Evolutionary conservation across 352 stramenopile genomes (phyloP), one percentile per base, ranked within the genome.

Genomic region (Pythium insidiosum): DNA sequence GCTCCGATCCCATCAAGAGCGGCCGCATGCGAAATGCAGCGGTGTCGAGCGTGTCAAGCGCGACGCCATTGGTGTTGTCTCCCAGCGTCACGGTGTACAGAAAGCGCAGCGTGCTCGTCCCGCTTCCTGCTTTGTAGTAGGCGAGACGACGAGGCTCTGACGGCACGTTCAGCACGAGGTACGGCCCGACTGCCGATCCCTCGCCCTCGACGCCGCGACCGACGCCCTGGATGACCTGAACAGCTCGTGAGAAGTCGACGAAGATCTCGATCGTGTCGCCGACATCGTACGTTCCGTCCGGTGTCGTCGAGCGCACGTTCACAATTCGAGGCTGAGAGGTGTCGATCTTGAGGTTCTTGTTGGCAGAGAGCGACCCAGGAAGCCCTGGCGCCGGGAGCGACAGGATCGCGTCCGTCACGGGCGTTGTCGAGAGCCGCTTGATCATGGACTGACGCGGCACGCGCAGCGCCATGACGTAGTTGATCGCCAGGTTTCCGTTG

Each of bases 161-260:
- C 4, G 37, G 38, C 9, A 87, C 54, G 25, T 88, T 90, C 1
- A 90, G 59, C 6, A 70, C 43, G 9, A 90, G 20, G 7, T 68
- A 57, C 0, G 73, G 78, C n/a, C n/a, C n/a, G n/a, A n/a, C n/a
- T n/a, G n/a, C n/a, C 2, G 25, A 53, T 0, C 64, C 71, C 5
- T 56, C 33, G 18, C 20, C 41, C 0, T 84, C 73, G 1, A 80
- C 55, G 7, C 87, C 71, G 1, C 20, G 28, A n/a, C n/a, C n/a
- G n/a, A n/a, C n/a, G n/a, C n/a, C n/a, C n/a, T n/a, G n/a, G n/a
- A n/a, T n/a, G n/a, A n/a, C n/a, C n/a, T n/a, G n/a, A n/a, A n/a
- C n/a, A n/a, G n/a, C n/a, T n/a, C n/a, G n/a, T n/a, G 75, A 87
- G 37, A 90, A 90, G 2, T 62, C 40, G 6, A 90, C 31, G 12